Conservation (phyloP, 129 eudicot species). For the Sambucus nigra region DNA sequence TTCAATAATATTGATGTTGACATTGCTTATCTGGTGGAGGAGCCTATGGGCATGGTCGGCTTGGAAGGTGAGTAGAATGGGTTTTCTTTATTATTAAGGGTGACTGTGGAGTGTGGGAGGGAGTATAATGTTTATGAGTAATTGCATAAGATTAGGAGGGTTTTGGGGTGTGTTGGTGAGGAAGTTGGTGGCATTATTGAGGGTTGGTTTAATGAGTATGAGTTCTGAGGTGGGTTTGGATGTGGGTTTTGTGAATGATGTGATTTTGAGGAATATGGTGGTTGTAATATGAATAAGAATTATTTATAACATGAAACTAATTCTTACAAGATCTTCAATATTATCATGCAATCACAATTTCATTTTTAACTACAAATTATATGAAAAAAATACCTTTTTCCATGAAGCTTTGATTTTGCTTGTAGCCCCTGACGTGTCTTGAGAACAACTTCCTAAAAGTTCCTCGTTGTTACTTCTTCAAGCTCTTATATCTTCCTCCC, state of each 20-base stretch:
- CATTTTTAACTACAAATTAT: too few relatives aligned
- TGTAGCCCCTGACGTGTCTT: too few relatives aligned
- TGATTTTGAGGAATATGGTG: slow-evolving; percentile 49
- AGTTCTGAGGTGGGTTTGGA: slow-evolving; percentile 39
- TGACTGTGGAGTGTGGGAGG: slow-evolving; percentile 47
- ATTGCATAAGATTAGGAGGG: slow-evolving; percentile 65
- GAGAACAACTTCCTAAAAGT: too few relatives aligned
- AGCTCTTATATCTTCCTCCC: too few relatives aligned
- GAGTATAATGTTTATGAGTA: slow-evolving; percentile 70
- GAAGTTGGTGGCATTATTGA: slow-evolving; percentile 35
- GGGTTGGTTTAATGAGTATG: slow-evolving; percentile 56
- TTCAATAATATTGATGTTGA: slow-evolving; percentile 42
- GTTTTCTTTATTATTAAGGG: slow-evolving; percentile 65
- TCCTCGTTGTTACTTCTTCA: too few relatives aligned
- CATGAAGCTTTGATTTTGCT: too few relatives aligned
- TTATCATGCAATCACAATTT: too few relatives aligned
- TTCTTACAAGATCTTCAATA: too few relatives aligned
- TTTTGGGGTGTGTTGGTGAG: slow-evolving; percentile 40
- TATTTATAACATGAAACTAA: too few relatives aligned
- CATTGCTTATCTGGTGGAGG: slow-evolving; percentile 68
- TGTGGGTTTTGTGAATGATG: slow-evolving; percentile 44
- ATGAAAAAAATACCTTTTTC: too few relatives aligned
- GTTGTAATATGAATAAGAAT: too few relatives aligned
- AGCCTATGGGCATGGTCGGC: slow-evolving; percentile 33
- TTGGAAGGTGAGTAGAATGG: slow-evolving; percentile 57